Base-by-base conservation (phyloP, 345 rosid species). In the Passiflora organensis region DNA sequence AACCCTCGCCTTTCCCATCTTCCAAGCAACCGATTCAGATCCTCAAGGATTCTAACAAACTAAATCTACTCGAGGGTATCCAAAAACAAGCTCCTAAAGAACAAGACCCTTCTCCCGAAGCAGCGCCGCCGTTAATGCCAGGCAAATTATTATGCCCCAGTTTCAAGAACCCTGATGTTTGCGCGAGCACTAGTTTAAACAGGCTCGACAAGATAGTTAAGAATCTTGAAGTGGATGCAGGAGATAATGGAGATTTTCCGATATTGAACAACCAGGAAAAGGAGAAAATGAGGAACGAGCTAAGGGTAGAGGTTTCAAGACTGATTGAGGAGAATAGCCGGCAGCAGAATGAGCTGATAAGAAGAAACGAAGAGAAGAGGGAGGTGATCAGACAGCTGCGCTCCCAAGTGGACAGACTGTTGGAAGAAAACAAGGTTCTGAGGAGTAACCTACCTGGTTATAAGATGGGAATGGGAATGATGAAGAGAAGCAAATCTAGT, bases 331-430 rank as follows among this genome's bases (percentile, higher is more conserved):
- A 68, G 18, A 63, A 57, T 53, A 1, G 52, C 58, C 42, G 43
- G 38, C 73, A 60, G 23, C 73, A 68, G 50, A 51, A 22, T 16
- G 73, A 73, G 50, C 34, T 73, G 46, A 44, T 61, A 47, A 63
- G 55, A 51, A 64, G 77, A 52, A 73, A 68, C 28, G 77, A 64
- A 4, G 67, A 64, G 54, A 72, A 72, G 52, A 72, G 66, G 36
- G 70, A 68, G 46, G 48, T 20, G 21, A 73, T 73, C n/a, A 56
- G 49, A 47, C 70, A 63, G 13, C 73, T 73, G 32, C 32, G 46
- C 20, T 39, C 50, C 22, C 65, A 63, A 28, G 25, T 68, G n/a
- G 44, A 48, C 16, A 56, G 34, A 28, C 32, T 66, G 19, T 46
- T 15, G 66, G 54, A 64, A 19, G 70, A 56, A 21, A 64, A 55